These are phyloP conservation scores for Castanopsis chinensis DNA, from an alignment of 306 rosid genomes.

Conservation along the genomic window DNA sequence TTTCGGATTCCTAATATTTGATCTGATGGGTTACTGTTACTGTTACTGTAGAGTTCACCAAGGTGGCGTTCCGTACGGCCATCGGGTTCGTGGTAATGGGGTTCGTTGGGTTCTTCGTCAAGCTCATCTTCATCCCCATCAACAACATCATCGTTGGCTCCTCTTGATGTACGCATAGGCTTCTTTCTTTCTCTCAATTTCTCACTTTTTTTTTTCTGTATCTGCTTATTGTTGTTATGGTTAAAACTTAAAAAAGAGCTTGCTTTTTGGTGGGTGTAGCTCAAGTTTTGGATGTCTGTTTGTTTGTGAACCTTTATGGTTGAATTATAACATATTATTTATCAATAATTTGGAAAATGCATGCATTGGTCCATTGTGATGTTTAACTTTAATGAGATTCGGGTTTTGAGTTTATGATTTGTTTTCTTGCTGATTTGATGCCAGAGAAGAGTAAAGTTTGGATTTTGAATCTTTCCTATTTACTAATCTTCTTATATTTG, in stretches of 20 bases:
- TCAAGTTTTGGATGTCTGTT: neutral
- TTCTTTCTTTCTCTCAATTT: neutral
- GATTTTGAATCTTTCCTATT: neutral
- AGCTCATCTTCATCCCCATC: constrained; percentile 75
- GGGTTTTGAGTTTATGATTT: neutral
- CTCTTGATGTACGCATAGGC: constrained; percentile 35
- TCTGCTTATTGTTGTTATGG: neutral
- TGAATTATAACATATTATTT: neutral
- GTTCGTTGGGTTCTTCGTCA: constrained; percentile 72
- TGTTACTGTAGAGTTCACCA: constrained; percentile 54
- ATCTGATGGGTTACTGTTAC: neutral
- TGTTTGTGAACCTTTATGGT: neutral
- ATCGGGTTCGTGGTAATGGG: constrained; percentile 87
- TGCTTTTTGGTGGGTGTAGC: neutral
- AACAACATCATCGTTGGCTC: constrained; percentile 88
- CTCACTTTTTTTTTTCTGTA: too few relatives aligned
- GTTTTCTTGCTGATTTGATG: neutral
- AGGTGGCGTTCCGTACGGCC: constrained; percentile 79
- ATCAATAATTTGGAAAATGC: neutral
- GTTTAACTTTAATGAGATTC: neutral
- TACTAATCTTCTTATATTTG: too few relatives aligned
- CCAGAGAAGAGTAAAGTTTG: neutral
- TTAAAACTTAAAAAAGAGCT: too few relatives aligned
- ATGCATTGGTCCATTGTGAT: neutral
- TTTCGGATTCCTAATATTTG: neutral